Evolutionary conservation across 148 eudicot genomes (phyloP), one percentile per base, ranked within the genome.

Genomic region (Linanthus parryae): DNA sequence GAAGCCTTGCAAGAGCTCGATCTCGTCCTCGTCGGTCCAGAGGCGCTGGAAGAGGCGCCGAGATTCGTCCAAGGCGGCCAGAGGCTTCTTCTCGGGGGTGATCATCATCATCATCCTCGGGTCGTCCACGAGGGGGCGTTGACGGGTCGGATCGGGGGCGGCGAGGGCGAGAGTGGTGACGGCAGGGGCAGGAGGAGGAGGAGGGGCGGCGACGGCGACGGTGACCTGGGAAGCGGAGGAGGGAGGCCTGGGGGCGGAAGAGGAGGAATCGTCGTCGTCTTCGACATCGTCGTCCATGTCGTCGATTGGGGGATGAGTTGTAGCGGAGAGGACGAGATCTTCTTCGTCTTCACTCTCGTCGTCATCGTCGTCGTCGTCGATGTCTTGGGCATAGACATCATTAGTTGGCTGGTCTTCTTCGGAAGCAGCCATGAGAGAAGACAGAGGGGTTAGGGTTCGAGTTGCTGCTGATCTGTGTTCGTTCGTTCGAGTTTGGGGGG

Each of bases 21-120:
- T 91, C 76, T 91, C 97, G 53, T 91, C 97, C 45, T 91, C 97
- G 36, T 91, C 94, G 0, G 94, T 86, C 94, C 94, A 91, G 0
- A 91, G 63, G 0, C 95, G 70, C 55, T 91, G 98, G 22, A 91
- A 91, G 12, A 91, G 58, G 70, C 72, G 57, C 31, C 97, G 61
- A 0, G 91, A 75, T 38, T 82, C 95, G 18, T 89, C 97, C 15
- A 70, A 19, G 24, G 65, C 65, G 0, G 79, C 79, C 11, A 64
- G 42, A 39, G 80, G 80, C 47, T 68, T 82, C 43, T 52, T 70
- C 61, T 60, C 52, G 10, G 61, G 55, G 14, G 63, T 50, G n/a
- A 43, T 12, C 31, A 45, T 47, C 21, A 18, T n/a, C n/a, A n/a
- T n/a, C 55, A 43, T 64, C 39, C 4, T 60, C 61, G 38, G 60